Base-by-base conservation (phyloP, 2,329 filamentous ascomycete species). In the Malbranchea zuffiana region DNA sequence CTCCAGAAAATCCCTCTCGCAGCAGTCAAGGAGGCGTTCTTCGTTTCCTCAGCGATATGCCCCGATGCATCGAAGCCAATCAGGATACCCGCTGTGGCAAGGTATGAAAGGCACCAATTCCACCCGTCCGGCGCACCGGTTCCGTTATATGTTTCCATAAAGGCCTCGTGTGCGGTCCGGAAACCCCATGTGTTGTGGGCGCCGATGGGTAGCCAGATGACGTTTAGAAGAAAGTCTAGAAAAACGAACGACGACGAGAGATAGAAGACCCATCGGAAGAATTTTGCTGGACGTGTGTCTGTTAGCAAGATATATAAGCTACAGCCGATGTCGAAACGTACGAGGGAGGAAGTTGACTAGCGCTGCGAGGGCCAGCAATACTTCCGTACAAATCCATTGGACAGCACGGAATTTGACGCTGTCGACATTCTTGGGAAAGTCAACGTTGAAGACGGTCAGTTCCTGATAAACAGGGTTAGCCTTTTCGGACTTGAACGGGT, bases 81-180 rank as follows among this genome's bases (percentile, higher is more conserved):
- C 38, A 77, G 48, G 26, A 76, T 68, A 26, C 72, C 73, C 5
- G 72, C 72, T 1, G 73, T 76, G 1, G 72, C 72, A 17, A 74
- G 66, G 50, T 72, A 77, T 3, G 70, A 74, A 3, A 77, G 61
- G 54, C 72, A 75, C 73, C 72, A 76, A 48, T 77, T 76, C 72
- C 73, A 76, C 2, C 66, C 72, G 1, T 65, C 59, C 0, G 72
- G 69, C 1, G 68, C 68, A 7, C 68, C 68, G 7, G 68, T 71
- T 1, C 66, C 68, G 39, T 77, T 77, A 49, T 74, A 74, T 0
- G 72, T 75, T 8, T 70, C 66, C 57, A 74, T 69, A 50, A 77
- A 76, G 6, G 72, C 72, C 41, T 74, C 72, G 23, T 72, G 60
- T 0, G 73, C 62, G 1, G 69, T 62, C n/a, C 72, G 67, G 53